Evolutionary conservation across 148 eudicot species (phyloP), one percentile per base, ranked within the genome.

Genomic region (Pharnaceum exiguum): DNA sequence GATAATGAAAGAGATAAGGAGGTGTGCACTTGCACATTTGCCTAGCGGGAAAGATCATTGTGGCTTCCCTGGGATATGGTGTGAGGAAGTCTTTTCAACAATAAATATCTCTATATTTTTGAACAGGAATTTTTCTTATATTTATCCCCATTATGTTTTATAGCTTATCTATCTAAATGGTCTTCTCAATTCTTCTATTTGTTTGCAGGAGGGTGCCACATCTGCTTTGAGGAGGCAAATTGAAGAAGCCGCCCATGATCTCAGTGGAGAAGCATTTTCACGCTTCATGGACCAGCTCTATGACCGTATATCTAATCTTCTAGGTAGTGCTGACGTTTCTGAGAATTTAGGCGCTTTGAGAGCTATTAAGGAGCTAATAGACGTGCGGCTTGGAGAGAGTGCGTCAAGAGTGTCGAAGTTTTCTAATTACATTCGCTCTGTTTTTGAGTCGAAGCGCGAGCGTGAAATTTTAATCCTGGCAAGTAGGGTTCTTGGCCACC

Each of bases 261-360:
- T 88, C 12, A 78, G 75, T 55, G 95, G 84, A 43, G 99, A 93
- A 63, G 86, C 89, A 21, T 93, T 93, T 74, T 76, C 85, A 17
- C 95, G 95, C 36, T 93, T 88, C 62, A 93, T 93, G 96, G 99
- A 93, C 69, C 84, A 68, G 71, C 74, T 88, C 40, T 88, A 88
- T 83, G 99, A 93, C 68, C 79, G 88, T 12, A 81, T 88, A 45
- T 81, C 86, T 28, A 66, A 62, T 71, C 86, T 93, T 46, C 46
- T 93, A 46, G 89, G 85, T 52, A 85, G 96, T 67, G 81, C 71
- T 42, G 96, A 93, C 23, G 75, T 83, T 64, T 75, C 89, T 36
- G 96, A 93, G 38, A 93, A 93, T 75, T 65, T 93, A 77, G 96
- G 99, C 65, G 99, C 96, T 55, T 56, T 93, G 62, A 79, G 96